These are phyloP conservation scores for Firmiana major DNA, from an alignment of 345 rosid species.

Conservation along the genomic window DNA sequence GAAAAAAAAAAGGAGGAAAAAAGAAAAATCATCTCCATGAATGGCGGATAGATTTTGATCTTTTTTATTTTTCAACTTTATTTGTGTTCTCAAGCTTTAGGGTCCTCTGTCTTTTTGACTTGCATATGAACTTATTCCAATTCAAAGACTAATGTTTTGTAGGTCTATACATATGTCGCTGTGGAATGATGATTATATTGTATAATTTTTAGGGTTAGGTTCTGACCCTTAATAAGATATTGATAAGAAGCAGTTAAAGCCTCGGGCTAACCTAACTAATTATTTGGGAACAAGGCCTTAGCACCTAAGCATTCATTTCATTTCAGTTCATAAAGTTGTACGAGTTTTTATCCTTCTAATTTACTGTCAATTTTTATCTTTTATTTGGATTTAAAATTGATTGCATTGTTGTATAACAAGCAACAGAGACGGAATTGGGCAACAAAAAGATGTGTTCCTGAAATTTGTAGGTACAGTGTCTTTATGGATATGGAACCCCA, in stretches of 20 bases:
- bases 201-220: background rate
- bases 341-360: no score
- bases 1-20: background rate
- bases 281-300: background rate
- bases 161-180: background rate
- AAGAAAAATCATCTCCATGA: slow-evolving; percentile 7
- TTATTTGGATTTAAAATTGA: no score
- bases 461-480: background rate
- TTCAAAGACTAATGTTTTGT: slow-evolving; percentile 9
- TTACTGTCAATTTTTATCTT: no score
- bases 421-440: no score
- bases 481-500: background rate
- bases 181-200: background rate
- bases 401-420: no score
- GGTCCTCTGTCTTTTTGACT: background rate
- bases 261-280: background rate
- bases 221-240: background rate
- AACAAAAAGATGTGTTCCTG: background rate
- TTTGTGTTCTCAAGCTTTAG: background rate
- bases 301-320: background rate
- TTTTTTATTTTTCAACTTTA: background rate
- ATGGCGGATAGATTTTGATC: background rate
- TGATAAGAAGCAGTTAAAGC: background rate
- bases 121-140: background rate
- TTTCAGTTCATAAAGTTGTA: no score